Base-by-base conservation (phyloP, 768 basidiomycete species). In the Trametes villosa region DNA sequence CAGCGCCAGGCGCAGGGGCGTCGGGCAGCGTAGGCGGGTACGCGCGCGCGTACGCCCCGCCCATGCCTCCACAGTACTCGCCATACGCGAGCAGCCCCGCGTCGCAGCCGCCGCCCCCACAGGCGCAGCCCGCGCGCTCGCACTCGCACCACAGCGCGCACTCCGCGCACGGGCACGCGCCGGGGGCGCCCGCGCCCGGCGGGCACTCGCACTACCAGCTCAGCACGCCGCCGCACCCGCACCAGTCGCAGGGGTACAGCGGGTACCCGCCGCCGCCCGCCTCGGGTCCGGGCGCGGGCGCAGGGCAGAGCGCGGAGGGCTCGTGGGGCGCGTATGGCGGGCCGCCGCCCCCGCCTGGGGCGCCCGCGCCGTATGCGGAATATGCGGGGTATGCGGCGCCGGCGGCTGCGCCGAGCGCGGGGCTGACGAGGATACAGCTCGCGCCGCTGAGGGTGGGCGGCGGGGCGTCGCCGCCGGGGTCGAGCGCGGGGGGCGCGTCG, bases 371-470 rank as follows among this genome's bases (percentile, higher is more conserved):
- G 36, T 57, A 50, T 31, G 64, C 38, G 42, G 44, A 36, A 38
- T 56, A 54, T 31, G 27, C 56, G 26, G 62, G 46, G 29, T 47
- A 57, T 18, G 18, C 51, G 7, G 44, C 45, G 26, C 20, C 45
- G 12, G 33, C 18, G 12, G 46, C 49, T 31, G 47, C 64, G 41
- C 26, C 55, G 40, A 36, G 40, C 29, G 60, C 46, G 53, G 65
- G 63, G 41, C 22, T 53, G 51, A 51, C 57, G 60, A 66, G 83
- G 52, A 84, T 86, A 53, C 83, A 85, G 72, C 75, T 87, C 3
- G 84, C 85, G 42, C 86, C 86, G 59, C 66, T 88, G 67, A 46
- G 82, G 24, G 68, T 68, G 0, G 60, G 60, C 38, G 62, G 59
- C 30, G 62, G 49, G 40, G 48, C 64, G 57, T 57, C 70, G 51